Conservation (phyloP, 2,329 filamentous ascomycete species). For the Gnomoniopsis smithogilvyi region DNA sequence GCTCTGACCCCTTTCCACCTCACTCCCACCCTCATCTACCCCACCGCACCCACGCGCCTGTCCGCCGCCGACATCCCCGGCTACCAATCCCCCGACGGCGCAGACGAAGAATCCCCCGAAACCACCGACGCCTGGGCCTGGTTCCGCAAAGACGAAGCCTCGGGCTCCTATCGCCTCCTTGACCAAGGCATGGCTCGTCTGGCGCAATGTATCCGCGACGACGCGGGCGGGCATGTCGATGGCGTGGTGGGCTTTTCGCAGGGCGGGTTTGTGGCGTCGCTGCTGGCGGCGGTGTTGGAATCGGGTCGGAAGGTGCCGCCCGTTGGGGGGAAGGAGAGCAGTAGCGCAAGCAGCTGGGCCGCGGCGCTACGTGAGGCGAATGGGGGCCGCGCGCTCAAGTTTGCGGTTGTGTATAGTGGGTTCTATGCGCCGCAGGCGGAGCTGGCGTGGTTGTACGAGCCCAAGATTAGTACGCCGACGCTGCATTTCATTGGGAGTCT, state of each 20-base stretch:
- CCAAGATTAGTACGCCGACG: conserved; percentile 71
- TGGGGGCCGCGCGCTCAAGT: conserved; percentile 49
- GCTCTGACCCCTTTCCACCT: conserved; percentile 57
- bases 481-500: conserved; percentile 80
- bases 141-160: conserved; percentile 70
- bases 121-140: conserved; percentile 75
- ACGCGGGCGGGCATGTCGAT: conserved; percentile 67
- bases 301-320: conserved; percentile 19
- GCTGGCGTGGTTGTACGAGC: conserved; percentile 71
- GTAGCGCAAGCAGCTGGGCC: conserved; percentile 43
- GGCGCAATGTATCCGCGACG: conserved; percentile 56
- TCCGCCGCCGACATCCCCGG: conserved; percentile 66
- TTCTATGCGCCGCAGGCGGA: conserved; percentile 63
- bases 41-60: conserved; percentile 65
- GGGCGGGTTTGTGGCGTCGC: conserved; percentile 68
- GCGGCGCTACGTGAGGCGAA: conserved; percentile 47
- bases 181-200: conserved; percentile 65
- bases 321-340: conserved; percentile 18
- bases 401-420: conserved; percentile 74
- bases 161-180: conserved; percentile 63
- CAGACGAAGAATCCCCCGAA: conserved; percentile 31
- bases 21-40: conserved; percentile 57
- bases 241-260: conserved; percentile 82
- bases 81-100: conserved; percentile 47
- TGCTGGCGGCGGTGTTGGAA: conserved; percentile 73